Base-by-base conservation (phyloP, 1,139 yeast genomes). In the Blastobotrys indianensis region DNA sequence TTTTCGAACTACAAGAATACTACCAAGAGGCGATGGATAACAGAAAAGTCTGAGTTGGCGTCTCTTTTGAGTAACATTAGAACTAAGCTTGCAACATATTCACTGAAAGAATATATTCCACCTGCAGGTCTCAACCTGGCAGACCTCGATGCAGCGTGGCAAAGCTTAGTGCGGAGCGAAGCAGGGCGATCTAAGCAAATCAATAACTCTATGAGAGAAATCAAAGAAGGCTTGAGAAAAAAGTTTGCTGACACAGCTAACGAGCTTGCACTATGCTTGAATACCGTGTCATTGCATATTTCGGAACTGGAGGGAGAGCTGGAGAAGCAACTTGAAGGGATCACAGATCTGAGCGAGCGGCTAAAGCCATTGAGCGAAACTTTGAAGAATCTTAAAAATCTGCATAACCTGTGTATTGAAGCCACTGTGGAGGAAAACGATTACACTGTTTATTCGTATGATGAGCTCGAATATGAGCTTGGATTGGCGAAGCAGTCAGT, bases 171-270 rank as follows among this genome's bases (percentile, higher is more conserved):
- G 13, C 41, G 46, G 13, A 60, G 64, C 1, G 73, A 69, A 48
- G 69, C 64, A 1, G 49, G 48, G 16, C 50, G 66, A n/a, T 65
- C 71, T 1, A 58, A 58, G 43, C 45, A 44, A 15, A 65, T 67
- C 41, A 68, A 65, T 52, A 60, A 61, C 41, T 59, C 62, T 33
- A 57, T 68, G 49, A 50, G 68, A 36, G 59, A 58, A 23, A 61
- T 69, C 44, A 67, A 68, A 41, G 64, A 70, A 32, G 75, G 74
- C 49, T 68, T 87, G 47, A 57, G 65, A 41, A 53, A 58, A 10
- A 80, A 76, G 45, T 75, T 80, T 53, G 70, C 69, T 0, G 62
- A 62, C 16, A 59, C 60, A 3, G 72, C 73, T 12, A 67, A 69
- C 46, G 63, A 65, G 30, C 54, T 69, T 44, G 61, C 72, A 3